Conservation (phyloP, 257 asterid species). For the Fraxinus cuspidata region DNA sequence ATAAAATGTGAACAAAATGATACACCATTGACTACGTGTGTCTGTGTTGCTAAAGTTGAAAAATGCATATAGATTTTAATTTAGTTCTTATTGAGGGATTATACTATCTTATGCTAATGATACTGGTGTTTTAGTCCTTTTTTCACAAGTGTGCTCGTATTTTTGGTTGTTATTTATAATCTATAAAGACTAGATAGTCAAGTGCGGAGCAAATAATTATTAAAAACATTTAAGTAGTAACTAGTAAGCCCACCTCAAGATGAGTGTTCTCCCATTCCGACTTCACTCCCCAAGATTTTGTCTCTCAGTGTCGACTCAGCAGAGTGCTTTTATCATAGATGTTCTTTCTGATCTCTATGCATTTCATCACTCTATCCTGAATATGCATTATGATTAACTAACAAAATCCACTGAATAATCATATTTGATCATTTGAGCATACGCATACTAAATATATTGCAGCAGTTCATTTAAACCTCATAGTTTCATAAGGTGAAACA, state of each 20-base stretch:
- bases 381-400: neutral
- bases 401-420: neutral
- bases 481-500: neutral
- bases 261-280: too few species aligned
- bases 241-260: too few species aligned
- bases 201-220: too few species aligned
- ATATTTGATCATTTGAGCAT: too few species aligned
- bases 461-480: neutral
- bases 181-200: too few species aligned
- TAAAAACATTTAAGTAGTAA: too few species aligned
- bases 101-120: too few species aligned
- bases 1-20: slow-evolving; percentile 17
- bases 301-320: too few species aligned
- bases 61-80: neutral
- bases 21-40: slow-evolving; percentile 7
- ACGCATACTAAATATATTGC: neutral
- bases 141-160: neutral
- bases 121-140: neutral
- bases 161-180: neutral
- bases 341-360: too few species aligned
- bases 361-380: neutral
- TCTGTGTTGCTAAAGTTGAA: neutral
- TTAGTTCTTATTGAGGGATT: neutral
- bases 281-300: too few species aligned
- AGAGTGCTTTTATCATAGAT: too few species aligned